These are phyloP conservation scores for Sugiyamaella pinicola DNA, from an alignment of 1,139 yeast species.

Conservation along the genomic window DNA sequence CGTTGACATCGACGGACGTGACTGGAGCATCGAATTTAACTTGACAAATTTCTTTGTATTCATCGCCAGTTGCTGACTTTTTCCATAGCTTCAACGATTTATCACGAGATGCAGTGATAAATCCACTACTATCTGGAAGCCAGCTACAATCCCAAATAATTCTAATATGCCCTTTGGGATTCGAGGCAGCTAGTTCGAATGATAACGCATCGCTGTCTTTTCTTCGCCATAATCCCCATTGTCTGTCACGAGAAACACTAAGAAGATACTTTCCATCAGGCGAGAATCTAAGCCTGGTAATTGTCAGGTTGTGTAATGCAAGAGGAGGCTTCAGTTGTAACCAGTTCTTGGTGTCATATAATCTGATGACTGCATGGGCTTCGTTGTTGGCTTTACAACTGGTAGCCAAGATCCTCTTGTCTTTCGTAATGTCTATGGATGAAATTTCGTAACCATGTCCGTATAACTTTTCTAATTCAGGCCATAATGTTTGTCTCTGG, in stretches of 20 bases:
- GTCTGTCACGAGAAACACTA: conserved; percentile 90
- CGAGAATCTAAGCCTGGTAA: conserved; percentile 80
- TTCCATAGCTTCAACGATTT: conserved; percentile 75
- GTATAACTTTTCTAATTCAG: conserved; percentile 89
- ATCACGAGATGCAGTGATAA: conserved; percentile 89
- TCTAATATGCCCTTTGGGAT: conserved; percentile 77
- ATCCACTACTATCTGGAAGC: conserved; percentile 46
- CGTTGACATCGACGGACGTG: conserved; percentile 68
- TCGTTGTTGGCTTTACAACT: conserved; percentile 88
- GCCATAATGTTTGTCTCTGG: conserved; percentile 91
- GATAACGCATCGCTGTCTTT: conserved; percentile 38
- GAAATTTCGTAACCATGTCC: conserved; percentile 97
- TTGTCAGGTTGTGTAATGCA: conserved; percentile 77
- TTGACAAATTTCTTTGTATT: conserved; percentile 29
- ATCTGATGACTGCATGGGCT: conserved; percentile 81
- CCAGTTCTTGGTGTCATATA: conserved; percentile 70
- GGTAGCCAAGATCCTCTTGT: conserved; percentile 70
- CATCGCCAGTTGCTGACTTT: conserved; percentile 34
- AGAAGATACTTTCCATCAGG: conserved; percentile 66
- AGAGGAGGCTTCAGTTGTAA: conserved; percentile 54
- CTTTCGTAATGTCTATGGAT: conserved; percentile 71
- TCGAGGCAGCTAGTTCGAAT: conserved; percentile 50
- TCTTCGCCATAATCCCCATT: conserved; percentile 74
- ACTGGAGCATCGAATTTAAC: conserved; percentile 53
- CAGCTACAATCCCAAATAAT: conserved; percentile 96